Evolutionary conservation across 768 basidiomycete species (phyloP).

Genomic region (Pleurotus citrinopileatus): DNA sequence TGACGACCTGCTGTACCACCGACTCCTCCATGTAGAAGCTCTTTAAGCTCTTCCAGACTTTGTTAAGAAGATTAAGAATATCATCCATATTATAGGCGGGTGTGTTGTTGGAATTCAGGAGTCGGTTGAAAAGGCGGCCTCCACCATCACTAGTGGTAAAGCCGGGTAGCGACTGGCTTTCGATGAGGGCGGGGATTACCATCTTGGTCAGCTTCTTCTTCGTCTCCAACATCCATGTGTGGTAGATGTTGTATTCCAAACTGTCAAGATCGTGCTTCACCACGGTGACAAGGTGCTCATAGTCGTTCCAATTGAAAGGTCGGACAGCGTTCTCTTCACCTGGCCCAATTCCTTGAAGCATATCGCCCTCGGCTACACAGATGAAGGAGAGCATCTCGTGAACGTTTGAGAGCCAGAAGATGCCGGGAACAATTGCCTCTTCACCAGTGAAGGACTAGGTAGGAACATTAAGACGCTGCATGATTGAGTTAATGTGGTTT

Average conservation of each 20-base stretch:
- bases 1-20: slow-evolving; percentile 92
- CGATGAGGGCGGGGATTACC: slow-evolving; percentile 98
- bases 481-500: not conserved
- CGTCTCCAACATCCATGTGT: slow-evolving; percentile 98
- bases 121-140: slow-evolving; percentile 89
- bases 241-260: slow-evolving; percentile 99
- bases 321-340: slow-evolving; percentile 91
- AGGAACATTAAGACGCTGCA: not conserved
- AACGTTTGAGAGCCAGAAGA: slow-evolving; percentile 99
- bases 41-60: slow-evolving; percentile 97
- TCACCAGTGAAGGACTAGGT: slow-evolving; percentile 84
- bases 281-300: slow-evolving; percentile 94
- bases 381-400: slow-evolving; percentile 99
- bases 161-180: slow-evolving; percentile 95
- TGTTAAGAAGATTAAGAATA: slow-evolving; percentile 93
- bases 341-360: slow-evolving; percentile 96
- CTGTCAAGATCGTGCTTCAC: slow-evolving; percentile 99
- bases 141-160: slow-evolving; percentile 96
- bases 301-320: slow-evolving; percentile 95
- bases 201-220: slow-evolving; percentile 96
- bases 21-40: slow-evolving; percentile 98
- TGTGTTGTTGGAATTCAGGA: slow-evolving; percentile 78
- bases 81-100: slow-evolving; percentile 99
- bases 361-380: slow-evolving; percentile 97
- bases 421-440: slow-evolving; percentile 93